Evolutionary conservation across 768 basidiomycete genomes (phyloP).

Genomic region (Tulasnella sp.): DNA sequence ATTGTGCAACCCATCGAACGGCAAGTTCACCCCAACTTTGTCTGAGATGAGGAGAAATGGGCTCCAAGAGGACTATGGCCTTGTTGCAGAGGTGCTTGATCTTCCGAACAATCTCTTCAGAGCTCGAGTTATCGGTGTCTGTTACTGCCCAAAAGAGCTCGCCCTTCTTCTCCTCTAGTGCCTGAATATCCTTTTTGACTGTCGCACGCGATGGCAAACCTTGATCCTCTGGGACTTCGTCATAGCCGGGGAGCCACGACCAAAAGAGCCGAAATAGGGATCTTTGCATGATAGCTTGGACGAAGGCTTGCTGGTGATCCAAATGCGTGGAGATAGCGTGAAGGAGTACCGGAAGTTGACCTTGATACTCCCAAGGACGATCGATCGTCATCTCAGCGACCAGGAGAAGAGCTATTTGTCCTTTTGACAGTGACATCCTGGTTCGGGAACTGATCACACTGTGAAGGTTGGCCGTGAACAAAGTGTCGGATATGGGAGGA

Average conservation of each 20-base stretch:
- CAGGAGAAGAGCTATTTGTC: slow-evolving; percentile 86
- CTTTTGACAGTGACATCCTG: slow-evolving; percentile 66
- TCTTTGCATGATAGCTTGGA: slow-evolving; percentile 67
- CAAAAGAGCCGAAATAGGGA: slow-evolving; percentile 83
- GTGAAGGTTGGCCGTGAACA: slow-evolving; percentile 55
- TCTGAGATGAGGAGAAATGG: slow-evolving; percentile 63
- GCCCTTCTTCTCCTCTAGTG: slow-evolving; percentile 58
- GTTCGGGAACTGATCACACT: slow-evolving; percentile 70
- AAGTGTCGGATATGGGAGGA: slow-evolving; percentile 42
- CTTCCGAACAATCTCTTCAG: slow-evolving; percentile 45
- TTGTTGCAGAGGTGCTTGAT: slow-evolving; percentile 65
- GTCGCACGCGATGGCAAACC: slow-evolving; percentile 47
- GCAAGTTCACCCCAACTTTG: slow-evolving; percentile 78
- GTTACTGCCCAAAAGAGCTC: slow-evolving; percentile 59
- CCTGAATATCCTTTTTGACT: slow-evolving; percentile 51
- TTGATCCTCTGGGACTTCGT: slow-evolving; percentile 58
- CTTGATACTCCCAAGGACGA: slow-evolving; percentile 68
- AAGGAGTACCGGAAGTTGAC: slow-evolving; percentile 68
- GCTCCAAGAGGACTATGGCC: slow-evolving; percentile 63
- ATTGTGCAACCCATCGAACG: slow-evolving; percentile 79
- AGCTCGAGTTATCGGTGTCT: slow-evolving; percentile 37
- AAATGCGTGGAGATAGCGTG: slow-evolving; percentile 78
- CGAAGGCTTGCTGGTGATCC: slow-evolving; percentile 67
- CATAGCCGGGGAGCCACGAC: slow-evolving; percentile 74
- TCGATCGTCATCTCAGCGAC: slow-evolving; percentile 72